Evolutionary conservation across 306 rosid genomes (phyloP).

Genomic region (Dicorynia guianensis): DNA sequence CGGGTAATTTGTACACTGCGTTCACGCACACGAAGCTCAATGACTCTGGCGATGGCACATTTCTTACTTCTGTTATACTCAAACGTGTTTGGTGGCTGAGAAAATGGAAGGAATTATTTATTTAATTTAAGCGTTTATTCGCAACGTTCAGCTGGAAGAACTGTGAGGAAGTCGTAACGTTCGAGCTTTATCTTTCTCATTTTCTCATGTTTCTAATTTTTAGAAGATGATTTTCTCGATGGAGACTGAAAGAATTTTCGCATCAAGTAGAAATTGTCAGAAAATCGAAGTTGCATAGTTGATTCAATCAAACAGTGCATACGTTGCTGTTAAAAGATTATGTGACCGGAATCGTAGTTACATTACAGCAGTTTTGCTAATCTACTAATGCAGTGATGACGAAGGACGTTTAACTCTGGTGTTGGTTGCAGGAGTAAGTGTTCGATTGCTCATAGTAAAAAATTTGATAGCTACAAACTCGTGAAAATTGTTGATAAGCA

Average conservation of each 20-base stretch:
- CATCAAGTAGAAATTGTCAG: not conserved
- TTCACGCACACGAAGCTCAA: conserved; percentile 70
- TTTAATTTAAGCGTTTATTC: conserved; percentile 2
- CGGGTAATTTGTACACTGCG: conserved; percentile 74
- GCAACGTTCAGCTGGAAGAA: not conserved
- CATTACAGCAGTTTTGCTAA: not conserved
- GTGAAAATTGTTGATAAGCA: not conserved
- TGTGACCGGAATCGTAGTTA: not conserved
- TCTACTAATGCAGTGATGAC: conserved; percentile 11
- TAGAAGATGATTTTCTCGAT: not conserved
- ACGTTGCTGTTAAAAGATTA: too few relatives aligned
- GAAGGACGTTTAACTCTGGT: conserved; percentile 20
- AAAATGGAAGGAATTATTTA: conserved; percentile 2
- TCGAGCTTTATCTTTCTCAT: not conserved
- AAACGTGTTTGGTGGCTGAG: conserved; percentile 1
- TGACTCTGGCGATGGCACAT: conserved; percentile 46
- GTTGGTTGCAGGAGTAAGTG: not conserved
- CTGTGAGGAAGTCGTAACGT: not conserved
- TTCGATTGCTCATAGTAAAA: not conserved
- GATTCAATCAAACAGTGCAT: conserved; percentile 18
- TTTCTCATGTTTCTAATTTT: not conserved
- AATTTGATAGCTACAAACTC: not conserved
- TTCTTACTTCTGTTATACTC: not conserved
- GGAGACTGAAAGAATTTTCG: not conserved
- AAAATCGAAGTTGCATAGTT: conserved; percentile 19